Conservation (phyloP, 371 early-diverging fungal genomes). For the Umbelopsis sp. region DNA sequence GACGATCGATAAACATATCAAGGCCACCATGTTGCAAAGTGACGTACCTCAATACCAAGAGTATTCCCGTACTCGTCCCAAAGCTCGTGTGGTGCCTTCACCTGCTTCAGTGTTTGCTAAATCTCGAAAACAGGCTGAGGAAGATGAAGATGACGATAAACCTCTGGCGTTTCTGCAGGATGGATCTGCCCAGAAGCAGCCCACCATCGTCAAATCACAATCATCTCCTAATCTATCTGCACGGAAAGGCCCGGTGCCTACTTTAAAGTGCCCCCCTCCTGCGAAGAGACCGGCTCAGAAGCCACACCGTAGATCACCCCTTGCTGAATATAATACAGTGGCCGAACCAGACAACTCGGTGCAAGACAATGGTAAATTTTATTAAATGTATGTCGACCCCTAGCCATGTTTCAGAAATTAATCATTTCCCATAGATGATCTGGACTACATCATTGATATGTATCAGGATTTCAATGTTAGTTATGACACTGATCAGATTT, state of each 20-base stretch:
- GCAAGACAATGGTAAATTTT: constrained; percentile 10
- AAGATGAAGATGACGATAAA: constrained; percentile 4
- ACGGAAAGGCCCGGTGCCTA: neutral
- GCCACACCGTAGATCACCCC: constrained; percentile 18
- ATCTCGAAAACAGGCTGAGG: neutral
- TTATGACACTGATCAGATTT: neutral
- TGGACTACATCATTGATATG: constrained; percentile 6
- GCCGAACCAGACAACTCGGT: neutral
- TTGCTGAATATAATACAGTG: constrained; percentile 3
- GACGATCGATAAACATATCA: constrained; percentile 13
- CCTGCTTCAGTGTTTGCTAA: constrained; percentile 8
- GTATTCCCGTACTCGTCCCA: neutral
- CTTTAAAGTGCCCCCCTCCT: neutral
- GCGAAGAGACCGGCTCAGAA: neutral
- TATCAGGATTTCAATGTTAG: constrained; percentile 1
- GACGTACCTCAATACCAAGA: constrained; percentile 15
- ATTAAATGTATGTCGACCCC: neutral
- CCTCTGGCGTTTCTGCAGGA: neutral
- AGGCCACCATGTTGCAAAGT: constrained; percentile 10
- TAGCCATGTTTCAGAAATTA: neutral
- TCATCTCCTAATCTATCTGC: neutral
- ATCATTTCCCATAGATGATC: neutral
- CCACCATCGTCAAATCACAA: neutral
- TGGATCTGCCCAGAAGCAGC: neutral
- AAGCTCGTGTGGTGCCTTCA: neutral